Conservation (phyloP, 2,329 filamentous ascomycete species). For the Neonectria coccinea region DNA sequence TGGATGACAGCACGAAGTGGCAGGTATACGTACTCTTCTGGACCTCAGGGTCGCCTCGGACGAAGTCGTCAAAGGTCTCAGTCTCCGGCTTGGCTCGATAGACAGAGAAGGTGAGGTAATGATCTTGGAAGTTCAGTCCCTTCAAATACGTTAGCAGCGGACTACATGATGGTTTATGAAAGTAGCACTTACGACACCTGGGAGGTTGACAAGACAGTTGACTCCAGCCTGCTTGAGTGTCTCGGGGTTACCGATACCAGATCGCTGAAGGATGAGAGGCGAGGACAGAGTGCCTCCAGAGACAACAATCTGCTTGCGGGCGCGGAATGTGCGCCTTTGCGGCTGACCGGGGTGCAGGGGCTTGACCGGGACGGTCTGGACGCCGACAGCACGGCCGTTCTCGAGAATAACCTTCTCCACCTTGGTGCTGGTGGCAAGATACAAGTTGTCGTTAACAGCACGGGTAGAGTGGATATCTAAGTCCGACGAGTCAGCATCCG, state of each 20-base stretch:
- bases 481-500: slow-evolving; percentile 48
- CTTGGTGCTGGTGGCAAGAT: slow-evolving; percentile 80
- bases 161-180: slow-evolving; percentile 45
- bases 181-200: slow-evolving; percentile 83
- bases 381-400: slow-evolving; percentile 76
- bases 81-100: slow-evolving; percentile 80
- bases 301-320: slow-evolving; percentile 80
- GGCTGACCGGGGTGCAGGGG: slow-evolving; percentile 68
- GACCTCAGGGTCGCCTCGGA: slow-evolving; percentile 76
- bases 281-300: slow-evolving; percentile 80
- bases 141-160: neutral
- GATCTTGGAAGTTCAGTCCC: slow-evolving; percentile 81
- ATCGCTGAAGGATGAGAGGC: slow-evolving; percentile 79
- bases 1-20: rapidly evolving
- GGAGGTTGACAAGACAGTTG: slow-evolving; percentile 76
- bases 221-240: slow-evolving; percentile 77
- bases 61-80: slow-evolving; percentile 85
- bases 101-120: slow-evolving; percentile 77
- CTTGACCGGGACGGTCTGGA: slow-evolving; percentile 78
- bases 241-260: slow-evolving; percentile 77
- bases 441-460: slow-evolving; percentile 75
- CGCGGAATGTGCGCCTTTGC: slow-evolving; percentile 68
- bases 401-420: slow-evolving; percentile 82
- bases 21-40: slow-evolving; percentile 67
- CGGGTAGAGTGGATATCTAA: slow-evolving; percentile 83